Evolutionary conservation across 2,329 filamentous ascomycete genomes (phyloP), one percentile per base, ranked within the genome.

Genomic region (Monilinia fructicola): DNA sequence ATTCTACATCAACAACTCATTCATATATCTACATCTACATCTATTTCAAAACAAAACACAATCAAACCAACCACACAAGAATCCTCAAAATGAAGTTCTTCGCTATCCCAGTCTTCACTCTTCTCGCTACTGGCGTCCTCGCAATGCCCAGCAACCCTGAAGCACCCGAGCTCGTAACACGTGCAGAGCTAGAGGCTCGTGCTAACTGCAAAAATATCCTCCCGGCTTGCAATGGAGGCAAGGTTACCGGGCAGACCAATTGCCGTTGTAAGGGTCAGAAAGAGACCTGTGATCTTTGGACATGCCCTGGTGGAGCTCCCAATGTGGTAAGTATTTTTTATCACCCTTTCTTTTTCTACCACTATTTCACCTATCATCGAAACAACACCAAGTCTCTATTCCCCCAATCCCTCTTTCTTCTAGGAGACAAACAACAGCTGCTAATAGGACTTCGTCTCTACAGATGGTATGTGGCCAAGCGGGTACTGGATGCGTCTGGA

Each of bases 11-110:
- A 42, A 56, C 54, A 42, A 42, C 54, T 56, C 26, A n/a, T 4
- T 42, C 54, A 56, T 5, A 42, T n/a, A 56, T 56, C 7, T 9
- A 56, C 11, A 56, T 46, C 21, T 23, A 10, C 4, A n/a, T 48
- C 54, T 14, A 42, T n/a, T 26, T 23, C 16, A 38, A 23, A 56
- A 42, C 11, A 42, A 23, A 56, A 21, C 23, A 40, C 54, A 42
- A 12, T 16, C 11, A 26, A 56, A 35, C 21, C 54, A 26, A 56
- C 21, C 23, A 16, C 35, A 55, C 50, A 53, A 14, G 11, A 52
- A 56, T 35, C 14, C 21, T 46, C 64, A 68, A 48, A 54, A 68
- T 68, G 67, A 60, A 68, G 53, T 68, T 68, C 67, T 46, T 67
- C 42, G 60, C 59, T 6, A 40, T 67, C 54, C 54, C 55, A 54